Evolutionary conservation across 306 rosid species (phyloP), one percentile per base, ranked within the genome.

Genomic region (Trifolium dubium): DNA sequence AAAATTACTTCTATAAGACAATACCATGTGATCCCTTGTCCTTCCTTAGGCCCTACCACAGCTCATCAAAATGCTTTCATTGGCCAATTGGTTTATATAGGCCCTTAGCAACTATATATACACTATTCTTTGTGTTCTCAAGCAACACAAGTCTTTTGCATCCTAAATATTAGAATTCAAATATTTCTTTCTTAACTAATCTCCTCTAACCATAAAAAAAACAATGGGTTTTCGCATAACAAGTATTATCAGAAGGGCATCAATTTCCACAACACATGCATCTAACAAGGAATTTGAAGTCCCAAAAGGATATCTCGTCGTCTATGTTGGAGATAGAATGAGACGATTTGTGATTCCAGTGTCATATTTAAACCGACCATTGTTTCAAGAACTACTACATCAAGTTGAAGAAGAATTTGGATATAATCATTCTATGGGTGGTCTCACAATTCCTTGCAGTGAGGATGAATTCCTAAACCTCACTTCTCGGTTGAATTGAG

Each of bases 371-470:
- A 80, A 73, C 17, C 62, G 77, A 9, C 51, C 85, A 5, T 29
- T 32, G 4, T 83, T 80, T 63, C 84, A 80, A 72, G 71, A 80
- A 17, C 68, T 80, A 31, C 18, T 76, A 40, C 18, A 67, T 53
- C 64, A 46, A 76, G 71, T 56, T 1, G 75, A 79, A 67, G 71
- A 79, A 79, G 75, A 79, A 37, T 73, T 66, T 29, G 82, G 84
- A 51, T 83, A 43, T 68, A 56, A 76, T 67, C 84, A 83, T 77
- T 82, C 84, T 18, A 73, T 5, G 4, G 84, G 81, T 8, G 86
- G 85, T 29, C 78, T 85, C 17, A 82, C 77, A 51, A 73, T 85
- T 56, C 81, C 86, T 2, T 82, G 83, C 66, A 30, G 5, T 6
- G 86, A 83, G 35, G 72, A 70, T 70, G 74, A 56, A 47, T 83